These are phyloP conservation scores for Litchi chinensis DNA, from an alignment of 345 rosid genomes.

Conservation along the genomic window DNA sequence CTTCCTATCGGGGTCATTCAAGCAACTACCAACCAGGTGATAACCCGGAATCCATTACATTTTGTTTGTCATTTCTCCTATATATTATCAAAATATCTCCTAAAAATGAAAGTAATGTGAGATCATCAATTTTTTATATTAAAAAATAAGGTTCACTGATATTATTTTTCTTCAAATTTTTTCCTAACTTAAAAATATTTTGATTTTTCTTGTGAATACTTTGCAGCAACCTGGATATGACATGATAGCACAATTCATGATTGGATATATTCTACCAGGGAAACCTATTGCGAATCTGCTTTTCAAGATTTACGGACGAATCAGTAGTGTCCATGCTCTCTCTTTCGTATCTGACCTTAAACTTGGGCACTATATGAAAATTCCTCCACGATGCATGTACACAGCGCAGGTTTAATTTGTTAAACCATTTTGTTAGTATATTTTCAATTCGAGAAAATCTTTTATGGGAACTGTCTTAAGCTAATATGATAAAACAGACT, in stretches of 20 bases:
- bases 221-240: constrained; percentile 99
- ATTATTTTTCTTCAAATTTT: no score
- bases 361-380: constrained; percentile 99
- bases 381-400: constrained; percentile 98
- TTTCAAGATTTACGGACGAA: constrained; percentile 96
- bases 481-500: no score
- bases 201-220: constrained; percentile 1
- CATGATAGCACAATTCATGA: constrained; percentile 94
- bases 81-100: no score
- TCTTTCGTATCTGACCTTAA: constrained; percentile 97
- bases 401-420: constrained; percentile 67
- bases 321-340: constrained; percentile 93
- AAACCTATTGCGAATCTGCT: constrained; percentile 92
- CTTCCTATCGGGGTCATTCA: constrained; percentile 99
- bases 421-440: no score
- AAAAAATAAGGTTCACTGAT: no score
- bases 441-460: no score
- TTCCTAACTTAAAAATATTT: not conserved
- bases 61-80: not conserved
- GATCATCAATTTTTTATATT: no score
- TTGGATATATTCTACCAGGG: constrained; percentile 88
- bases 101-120: no score
- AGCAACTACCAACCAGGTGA: constrained; percentile 98
- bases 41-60: not conserved
- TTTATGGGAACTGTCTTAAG: no score